Base-by-base conservation (phyloP, 164 flowering plant genomes). In the Stephania yunnanensis region DNA sequence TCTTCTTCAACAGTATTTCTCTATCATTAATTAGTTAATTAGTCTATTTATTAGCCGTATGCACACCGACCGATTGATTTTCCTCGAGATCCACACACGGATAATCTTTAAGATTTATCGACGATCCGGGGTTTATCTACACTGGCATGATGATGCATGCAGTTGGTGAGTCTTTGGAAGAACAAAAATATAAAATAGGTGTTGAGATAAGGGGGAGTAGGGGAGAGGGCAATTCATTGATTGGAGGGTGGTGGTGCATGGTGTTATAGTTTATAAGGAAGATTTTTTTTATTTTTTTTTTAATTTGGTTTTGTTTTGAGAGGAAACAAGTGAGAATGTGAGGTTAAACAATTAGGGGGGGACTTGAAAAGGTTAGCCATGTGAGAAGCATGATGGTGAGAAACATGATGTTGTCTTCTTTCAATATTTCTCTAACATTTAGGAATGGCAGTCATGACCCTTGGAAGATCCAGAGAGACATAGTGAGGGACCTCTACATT, bases 301-400 rank as follows among this genome's bases (percentile, higher is more conserved):
- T 19, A 36, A 36, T 36, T 36, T 36, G 42, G 42, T 36, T 36
- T 36, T 36, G 42, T 36, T 36, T 36, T 36, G 42, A 36, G 42
- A 36, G 42, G 42, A 36, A 36, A 36, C 42, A 36, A 36, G 42
- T 36, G 42, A 36, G 42, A 36, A 36, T 36, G 42, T 69, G 17
- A 69, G n/a, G 63, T 58, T 71, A 70, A 79, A 71, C 42, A 42
- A 71, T n/a, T 17, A 73, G 36, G 68, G 20, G 65, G 58, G 2
- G 76, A 9, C 17, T 69, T 74, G 75, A 73, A 31, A 50, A 72
- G 76, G 78, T 46, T 72, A 76, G 79, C 81, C 87, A 87, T 87
- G 87, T 87, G 87, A 85, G 78, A 76, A 70, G 82, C 78, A 81
- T 85, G 77, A 85, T 87, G 85, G 82, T 79, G 85, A 69, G 81